Percentiles rank a stretch among this genome's conserved stretches.
These are phyloP conservation scores for Phoma sp. DNA, from an alignment of 2,329 filamentous ascomycete species.

Conservation along the genomic window DNA sequence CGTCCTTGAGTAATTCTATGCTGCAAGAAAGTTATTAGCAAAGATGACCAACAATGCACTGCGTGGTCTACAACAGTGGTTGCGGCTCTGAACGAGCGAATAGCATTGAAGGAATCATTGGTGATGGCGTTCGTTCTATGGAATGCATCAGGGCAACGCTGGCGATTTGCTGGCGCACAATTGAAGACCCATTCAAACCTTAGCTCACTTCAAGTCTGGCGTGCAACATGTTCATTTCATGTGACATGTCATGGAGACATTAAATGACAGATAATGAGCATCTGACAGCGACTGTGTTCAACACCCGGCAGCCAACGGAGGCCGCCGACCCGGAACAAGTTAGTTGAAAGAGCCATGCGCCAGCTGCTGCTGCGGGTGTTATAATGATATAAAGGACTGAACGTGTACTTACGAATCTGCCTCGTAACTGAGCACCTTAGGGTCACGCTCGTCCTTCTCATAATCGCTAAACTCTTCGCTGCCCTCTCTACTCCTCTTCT, in stretches of 20 bases:
- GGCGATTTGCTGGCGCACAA: constrained; percentile 1
- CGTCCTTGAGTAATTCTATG: constrained; percentile 50
- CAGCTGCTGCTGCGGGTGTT: not conserved
- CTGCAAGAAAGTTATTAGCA: constrained; percentile 28
- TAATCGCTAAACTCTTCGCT: constrained; percentile 32
- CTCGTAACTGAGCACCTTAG: constrained; percentile 22
- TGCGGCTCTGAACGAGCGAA: not conserved
- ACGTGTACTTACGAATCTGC: constrained; percentile 39
- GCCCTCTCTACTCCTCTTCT: constrained; percentile 39
- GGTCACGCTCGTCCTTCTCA: constrained; percentile 29
- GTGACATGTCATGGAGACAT: too few species aligned
- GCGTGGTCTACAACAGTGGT: not conserved
- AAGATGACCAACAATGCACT: not conserved
- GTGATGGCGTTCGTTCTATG: not conserved
- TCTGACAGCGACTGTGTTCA: too few species aligned
- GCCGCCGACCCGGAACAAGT: too few species aligned
- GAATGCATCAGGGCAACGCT: not conserved
- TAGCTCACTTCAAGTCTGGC: not conserved
- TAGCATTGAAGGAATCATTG: not conserved
- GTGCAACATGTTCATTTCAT: too few species aligned
- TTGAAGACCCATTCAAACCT: not conserved
- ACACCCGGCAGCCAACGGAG: too few species aligned
- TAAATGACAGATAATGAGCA: too few species aligned
- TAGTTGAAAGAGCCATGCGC: not conserved
- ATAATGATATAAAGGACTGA: not conserved